Conservation (phyloP, 352 stramenopile genomes). For the Globisporangium heterothallicum region DNA sequence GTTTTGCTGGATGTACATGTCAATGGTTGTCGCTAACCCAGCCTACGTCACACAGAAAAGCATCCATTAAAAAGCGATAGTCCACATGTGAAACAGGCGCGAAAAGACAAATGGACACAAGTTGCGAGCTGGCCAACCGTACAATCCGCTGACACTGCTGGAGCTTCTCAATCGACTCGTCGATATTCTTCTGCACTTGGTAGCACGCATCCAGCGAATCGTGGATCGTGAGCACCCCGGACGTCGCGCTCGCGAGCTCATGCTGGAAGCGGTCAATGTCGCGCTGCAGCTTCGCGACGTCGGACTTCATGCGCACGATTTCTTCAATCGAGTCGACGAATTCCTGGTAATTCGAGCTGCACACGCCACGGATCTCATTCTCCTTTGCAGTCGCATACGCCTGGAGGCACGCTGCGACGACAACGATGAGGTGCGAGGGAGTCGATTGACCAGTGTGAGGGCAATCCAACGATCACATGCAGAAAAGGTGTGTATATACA, state of each 20-base stretch:
- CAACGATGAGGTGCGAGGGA: too few species aligned
- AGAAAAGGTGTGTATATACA: not conserved
- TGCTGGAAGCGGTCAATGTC: slow-evolving; percentile 69
- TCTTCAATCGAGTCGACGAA: slow-evolving; percentile 82
- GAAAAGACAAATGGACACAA: not conserved
- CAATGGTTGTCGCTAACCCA: slow-evolving; percentile 54
- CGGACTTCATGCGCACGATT: slow-evolving; percentile 75
- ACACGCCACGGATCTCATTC: slow-evolving; percentile 70
- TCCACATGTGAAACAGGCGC: not conserved
- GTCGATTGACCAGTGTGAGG: too few species aligned
- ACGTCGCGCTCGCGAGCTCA: slow-evolving; percentile 42
- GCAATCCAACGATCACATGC: too few species aligned
- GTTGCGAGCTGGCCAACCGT: too few species aligned
- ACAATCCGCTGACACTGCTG: slow-evolving; percentile 80
- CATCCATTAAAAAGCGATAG: not conserved
- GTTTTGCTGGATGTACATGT: slow-evolving; percentile 55
- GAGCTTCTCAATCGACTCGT: slow-evolving; percentile 75
- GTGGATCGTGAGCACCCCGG: slow-evolving; percentile 42
- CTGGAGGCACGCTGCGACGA: slow-evolving; percentile 41
- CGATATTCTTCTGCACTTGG: slow-evolving; percentile 56
- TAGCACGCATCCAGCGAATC: slow-evolving; percentile 60
- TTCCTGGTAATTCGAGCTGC: slow-evolving; percentile 72
- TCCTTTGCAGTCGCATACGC: slow-evolving; percentile 58
- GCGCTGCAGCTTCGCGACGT: slow-evolving; percentile 59
- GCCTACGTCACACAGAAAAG: too few species aligned